Conservation (phyloP, 2,329 filamentous ascomycete genomes). For the Aspergillus melleus region DNA sequence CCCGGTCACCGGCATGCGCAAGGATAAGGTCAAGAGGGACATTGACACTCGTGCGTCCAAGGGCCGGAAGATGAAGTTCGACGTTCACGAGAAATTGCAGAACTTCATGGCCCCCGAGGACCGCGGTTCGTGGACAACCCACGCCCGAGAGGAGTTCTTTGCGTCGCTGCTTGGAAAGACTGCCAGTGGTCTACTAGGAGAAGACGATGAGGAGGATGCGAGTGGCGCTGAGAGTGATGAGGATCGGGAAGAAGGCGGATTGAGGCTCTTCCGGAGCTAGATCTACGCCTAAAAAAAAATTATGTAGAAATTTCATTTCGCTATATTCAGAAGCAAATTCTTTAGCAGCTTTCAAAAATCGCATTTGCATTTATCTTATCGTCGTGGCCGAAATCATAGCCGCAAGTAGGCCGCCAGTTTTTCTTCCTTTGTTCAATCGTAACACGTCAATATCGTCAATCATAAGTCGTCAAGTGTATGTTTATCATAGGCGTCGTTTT, state of each 20-base stretch:
- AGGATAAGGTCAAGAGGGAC: slow-evolving; percentile 71
- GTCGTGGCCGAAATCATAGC: not conserved
- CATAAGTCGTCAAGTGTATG: not conserved
- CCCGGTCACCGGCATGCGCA: slow-evolving; percentile 45
- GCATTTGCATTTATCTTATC: not conserved
- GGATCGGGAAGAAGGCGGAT: slow-evolving; percentile 33
- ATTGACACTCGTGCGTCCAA: slow-evolving; percentile 96
- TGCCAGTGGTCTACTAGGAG: slow-evolving; percentile 65
- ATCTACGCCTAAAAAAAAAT: not conserved
- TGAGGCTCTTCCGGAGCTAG: slow-evolving; percentile 35
- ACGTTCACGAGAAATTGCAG: slow-evolving; percentile 93
- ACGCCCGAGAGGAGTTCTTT: slow-evolving; percentile 75
- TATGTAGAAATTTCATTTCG: not conserved
- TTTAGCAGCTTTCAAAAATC: not conserved
- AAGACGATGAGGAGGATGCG: slow-evolving; percentile 55
- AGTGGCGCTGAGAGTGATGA: slow-evolving; percentile 28
- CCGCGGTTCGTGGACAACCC: slow-evolving; percentile 73
- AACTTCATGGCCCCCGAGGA: slow-evolving; percentile 98
- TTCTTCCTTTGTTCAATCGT: not conserved
- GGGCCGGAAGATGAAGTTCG: slow-evolving; percentile 89
- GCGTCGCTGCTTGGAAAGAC: slow-evolving; percentile 66
- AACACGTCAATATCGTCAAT: not conserved
- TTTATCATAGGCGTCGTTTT: not conserved
- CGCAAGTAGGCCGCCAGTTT: not conserved
- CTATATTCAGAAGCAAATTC: not conserved